Base-by-base conservation (phyloP, 1,284 basidiomycete species). In the Naganishia sp. region DNA sequence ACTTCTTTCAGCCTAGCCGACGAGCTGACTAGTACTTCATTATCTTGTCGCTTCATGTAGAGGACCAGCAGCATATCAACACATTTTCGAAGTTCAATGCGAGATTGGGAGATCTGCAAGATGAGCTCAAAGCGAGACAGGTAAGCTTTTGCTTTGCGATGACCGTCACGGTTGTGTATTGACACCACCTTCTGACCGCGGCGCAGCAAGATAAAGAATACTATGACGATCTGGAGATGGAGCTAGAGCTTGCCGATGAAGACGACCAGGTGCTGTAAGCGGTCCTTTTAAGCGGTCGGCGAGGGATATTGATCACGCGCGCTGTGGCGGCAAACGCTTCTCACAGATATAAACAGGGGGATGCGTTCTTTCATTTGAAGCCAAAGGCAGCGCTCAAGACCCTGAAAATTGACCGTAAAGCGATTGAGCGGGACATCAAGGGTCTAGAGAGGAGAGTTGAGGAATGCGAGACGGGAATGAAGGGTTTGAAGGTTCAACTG, bases 21-120 rank as follows among this genome's bases (percentile, higher is more conserved):
- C 9, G 36, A 39, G 36, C 36, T 39, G 36, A 39, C 36, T 3
- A 39, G 13, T 39, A 43, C 13, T 61, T 16, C 7, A 2, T 56
- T 3, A 10, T 6, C 36, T 42, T 2, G 5, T 28, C 28, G n/a
- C 31, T 50, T 28, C 15, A 33, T 39, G 7, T 72, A 92, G 90
- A 94, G 84, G 94, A 99, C 79, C 94, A 98, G 79, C 87, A 93
- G 73, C 84, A 85, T 21, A 99, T 98, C 81, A 97, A 91, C 80
- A 84, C 86, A 0, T 98, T 99, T 78, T 95, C 92, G 0, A 94
- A 93, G 75, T 83, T 95, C 54, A 97, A 97, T 77, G 87, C 86
- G 6, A 86, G 91, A 48, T 78, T 90, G 65, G 84, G 86, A 11
- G 84, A 85, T 53, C 83, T 94, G 46, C 86, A 90, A 71, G 90